Evolutionary conservation across 2,329 filamentous ascomycete species (phyloP), one percentile per base, ranked within the genome.

Genomic region (Claviceps africana): DNA sequence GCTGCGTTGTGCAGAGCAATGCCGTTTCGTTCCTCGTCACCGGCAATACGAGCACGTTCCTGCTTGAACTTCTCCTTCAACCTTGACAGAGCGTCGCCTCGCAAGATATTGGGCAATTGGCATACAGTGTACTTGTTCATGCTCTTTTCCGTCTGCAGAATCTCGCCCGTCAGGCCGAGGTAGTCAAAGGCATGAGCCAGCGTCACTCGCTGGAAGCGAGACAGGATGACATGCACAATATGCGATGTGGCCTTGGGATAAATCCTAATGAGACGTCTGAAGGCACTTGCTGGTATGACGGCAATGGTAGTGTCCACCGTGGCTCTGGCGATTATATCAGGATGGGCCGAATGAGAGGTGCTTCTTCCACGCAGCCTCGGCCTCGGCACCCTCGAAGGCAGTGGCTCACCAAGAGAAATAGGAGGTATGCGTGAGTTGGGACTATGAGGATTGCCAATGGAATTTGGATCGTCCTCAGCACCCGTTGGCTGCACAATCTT

Each of bases 291-390:
- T 1, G 94, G 94, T 53, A 98, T 98, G 57, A 98, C 94, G 6
- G 93, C 93, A 67, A 98, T 96, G 0, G 94, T 98, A 0, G 93
- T 98, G 64, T 98, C 94, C 25, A 94, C 86, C 17, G 89, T 94
- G 6, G 93, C 93, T 57, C 93, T 80, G n/a, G 91, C 93, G 57
- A 98, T 88, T 56, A 98, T 93, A 62, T 98, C 93, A 11, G 93
- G 93, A 67, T 98, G 93, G 0, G 88, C 89, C 15, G 93, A 97
- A 57, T 83, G 85, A 11, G 80, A 78, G 33, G 71, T 67, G 17
- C 63, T 63, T 52, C 75, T 70, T 56, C 73, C 72, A 13, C 68
- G 66, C 44, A 69, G 59, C 4, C 56, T 54, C 2, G 75, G 74
- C 22, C 72, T 69, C 31, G 60, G 64, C 17, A 54, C 48, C 8